Base-by-base conservation (phyloP, 345 rosid genomes). In the Limnanthes douglasii region DNA sequence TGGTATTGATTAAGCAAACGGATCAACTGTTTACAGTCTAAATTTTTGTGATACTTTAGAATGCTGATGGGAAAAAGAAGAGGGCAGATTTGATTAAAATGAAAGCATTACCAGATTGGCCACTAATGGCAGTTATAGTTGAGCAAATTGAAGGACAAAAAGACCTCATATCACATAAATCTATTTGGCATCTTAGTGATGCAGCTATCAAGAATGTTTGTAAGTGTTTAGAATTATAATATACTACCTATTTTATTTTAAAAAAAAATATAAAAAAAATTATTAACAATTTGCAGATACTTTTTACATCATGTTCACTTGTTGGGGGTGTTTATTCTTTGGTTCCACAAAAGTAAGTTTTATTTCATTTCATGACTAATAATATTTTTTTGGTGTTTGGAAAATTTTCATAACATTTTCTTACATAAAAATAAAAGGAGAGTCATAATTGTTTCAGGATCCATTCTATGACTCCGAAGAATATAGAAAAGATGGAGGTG, bases 311-410 rank as follows among this genome's bases (percentile, higher is more conserved):
- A 70, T 88, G 85, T 88, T 75, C 76, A 78, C 83, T 44, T 71
- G 80, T 34, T 88, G 93, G 93, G 95, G 97, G 41, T 88, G 95
- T 37, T 25, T 83, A 41, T 70, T 69, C 72, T 82, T 88, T 34
- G 75, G 93, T 24, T 58, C 90, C 11, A 76, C 73, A 53, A 78
- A 82, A 60, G 95, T 82, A 69, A 59, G 62, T n/a, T n/a, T n/a
- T n/a, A 43, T 10, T 6, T 23, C n/a, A 12, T 7, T 45, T 11
- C 16, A n/a, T 20, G 9, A 15, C 12, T 34, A 8, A 39, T 45
- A 2, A 21, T 18, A 24, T 39, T 7, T 16, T 11, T 37, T 43
- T 56, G 31, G 16, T 11, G 21, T 45, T 34, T 8, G 11, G 17
- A 15, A 11, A 19, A 13, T 20, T 22, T 20, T 11, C 19, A 32